phyloP scores from a whole-genome alignment of 805 yeast species.

The Lipomyces yamanashiensis region DNA sequence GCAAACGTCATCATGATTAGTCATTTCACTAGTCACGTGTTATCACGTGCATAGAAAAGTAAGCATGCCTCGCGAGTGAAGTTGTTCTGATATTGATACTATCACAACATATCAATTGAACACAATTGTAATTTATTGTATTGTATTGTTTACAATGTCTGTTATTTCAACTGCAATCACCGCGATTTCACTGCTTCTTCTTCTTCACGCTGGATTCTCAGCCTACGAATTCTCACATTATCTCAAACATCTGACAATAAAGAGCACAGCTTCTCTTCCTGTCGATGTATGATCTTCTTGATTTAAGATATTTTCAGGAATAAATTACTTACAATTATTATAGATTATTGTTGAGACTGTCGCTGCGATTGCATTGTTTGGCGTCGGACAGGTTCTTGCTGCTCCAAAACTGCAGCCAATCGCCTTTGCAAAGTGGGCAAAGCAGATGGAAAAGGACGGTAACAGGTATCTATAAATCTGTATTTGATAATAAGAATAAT shows the following conservation, averaged over 20 bases:
- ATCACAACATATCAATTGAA: background rate
- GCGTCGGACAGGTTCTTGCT: constrained; percentile 28
- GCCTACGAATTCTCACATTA: constrained; percentile 37
- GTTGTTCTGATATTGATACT: too few species aligned
- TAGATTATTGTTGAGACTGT: constrained; percentile 33
- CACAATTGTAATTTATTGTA: background rate
- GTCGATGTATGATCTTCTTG: constrained; percentile 28
- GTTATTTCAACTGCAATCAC: constrained; percentile 15
- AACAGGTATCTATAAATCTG: constrained; percentile 11
- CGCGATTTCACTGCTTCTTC: constrained; percentile 22
- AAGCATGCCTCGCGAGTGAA: background rate
- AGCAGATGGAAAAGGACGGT: constrained; percentile 25
- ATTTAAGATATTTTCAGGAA: background rate
- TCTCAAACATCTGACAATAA: constrained; percentile 27
- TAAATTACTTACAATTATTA: background rate
- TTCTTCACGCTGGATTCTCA: constrained; percentile 35
- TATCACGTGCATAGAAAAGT: background rate
- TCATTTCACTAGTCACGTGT: background rate
- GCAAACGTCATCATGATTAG: background rate
- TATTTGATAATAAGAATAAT: background rate
- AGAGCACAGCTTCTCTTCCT: constrained; percentile 22
- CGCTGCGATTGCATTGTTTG: constrained; percentile 25
- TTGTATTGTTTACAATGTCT: constrained; percentile 13
- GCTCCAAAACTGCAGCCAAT: constrained; percentile 27
- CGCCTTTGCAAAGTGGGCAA: constrained; percentile 32